Evolutionary conservation across 768 basidiomycete species (phyloP).

Genomic region (Exidia glandulosa): DNA sequence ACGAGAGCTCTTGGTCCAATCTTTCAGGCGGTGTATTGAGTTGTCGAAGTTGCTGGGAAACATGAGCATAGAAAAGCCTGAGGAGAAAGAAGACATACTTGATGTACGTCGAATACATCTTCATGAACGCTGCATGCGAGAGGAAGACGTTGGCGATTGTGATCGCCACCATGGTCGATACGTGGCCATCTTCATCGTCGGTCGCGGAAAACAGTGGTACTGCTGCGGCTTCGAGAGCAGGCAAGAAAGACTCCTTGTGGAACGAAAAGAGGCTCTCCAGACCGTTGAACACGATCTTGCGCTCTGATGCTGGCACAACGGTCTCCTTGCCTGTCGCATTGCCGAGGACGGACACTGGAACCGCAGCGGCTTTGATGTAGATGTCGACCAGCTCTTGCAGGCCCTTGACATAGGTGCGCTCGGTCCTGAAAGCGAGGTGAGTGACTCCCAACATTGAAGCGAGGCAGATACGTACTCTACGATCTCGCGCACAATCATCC

Average conservation of each 20-base stretch:
- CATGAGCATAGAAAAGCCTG: conserved; percentile 1
- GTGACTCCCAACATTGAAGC: conserved; percentile 1
- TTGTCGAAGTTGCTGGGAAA: conserved; percentile 80
- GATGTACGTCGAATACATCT: conserved; percentile 97
- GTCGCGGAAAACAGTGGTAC: conserved; percentile 48
- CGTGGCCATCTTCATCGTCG: conserved; percentile 57
- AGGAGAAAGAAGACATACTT: conserved; percentile 47
- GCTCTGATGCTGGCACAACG: conserved; percentile 72
- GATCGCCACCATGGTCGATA: conserved; percentile 65
- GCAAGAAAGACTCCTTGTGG: conserved; percentile 87
- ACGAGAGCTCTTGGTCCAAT: conserved; percentile 66
- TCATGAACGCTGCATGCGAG: conserved; percentile 95
- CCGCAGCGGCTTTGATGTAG: conserved; percentile 79
- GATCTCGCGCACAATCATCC: conserved; percentile 81
- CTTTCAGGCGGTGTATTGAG: conserved; percentile 75
- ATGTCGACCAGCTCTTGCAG: conserved; percentile 89
- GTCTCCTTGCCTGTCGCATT: conserved; percentile 65
- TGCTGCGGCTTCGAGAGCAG: conserved; percentile 73
- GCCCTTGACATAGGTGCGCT: conserved; percentile 90
- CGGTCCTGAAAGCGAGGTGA: conserved; percentile 48
- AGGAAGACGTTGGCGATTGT: conserved; percentile 82
- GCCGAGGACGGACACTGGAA: conserved; percentile 57
- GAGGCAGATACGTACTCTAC: conserved; percentile 51
- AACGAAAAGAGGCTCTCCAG: conserved; percentile 85
- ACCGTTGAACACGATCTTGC: conserved; percentile 86